Evolutionary conservation across 495 filamentous ascomycete genomes (phyloP).

Genomic region (Corynascus novoguineensis): DNA sequence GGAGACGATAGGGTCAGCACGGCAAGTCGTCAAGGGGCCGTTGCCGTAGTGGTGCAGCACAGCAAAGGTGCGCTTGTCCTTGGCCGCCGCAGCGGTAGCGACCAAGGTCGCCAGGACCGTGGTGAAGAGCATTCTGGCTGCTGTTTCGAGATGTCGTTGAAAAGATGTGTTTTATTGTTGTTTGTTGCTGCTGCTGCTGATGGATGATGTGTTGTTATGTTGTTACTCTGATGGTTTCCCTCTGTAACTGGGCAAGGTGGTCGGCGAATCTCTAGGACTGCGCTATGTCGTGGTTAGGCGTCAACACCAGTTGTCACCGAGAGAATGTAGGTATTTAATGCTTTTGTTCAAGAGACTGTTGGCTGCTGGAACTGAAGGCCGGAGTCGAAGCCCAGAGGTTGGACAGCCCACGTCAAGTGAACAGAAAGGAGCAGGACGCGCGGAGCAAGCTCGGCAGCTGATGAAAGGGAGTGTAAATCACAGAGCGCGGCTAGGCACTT

Average conservation of each 20-base stretch:
- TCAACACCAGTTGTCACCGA: constrained; percentile 14
- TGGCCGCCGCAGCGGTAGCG: constrained; percentile 29
- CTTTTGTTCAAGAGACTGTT: constrained; percentile 4
- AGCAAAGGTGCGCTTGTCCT: constrained; percentile 38
- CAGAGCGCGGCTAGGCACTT: neutral
- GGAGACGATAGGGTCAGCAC: constrained; percentile 59
- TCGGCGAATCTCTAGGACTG: constrained; percentile 25
- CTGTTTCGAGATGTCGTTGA: neutral
- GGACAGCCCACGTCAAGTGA: constrained; percentile 5
- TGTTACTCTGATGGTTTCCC: neutral
- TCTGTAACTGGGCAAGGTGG: neutral
- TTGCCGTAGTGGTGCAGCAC: constrained; percentile 41
- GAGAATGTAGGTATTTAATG: constrained; percentile 1
- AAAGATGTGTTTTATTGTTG: neutral
- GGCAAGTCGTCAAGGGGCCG: constrained; percentile 50
- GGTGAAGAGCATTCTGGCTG: constrained; percentile 19
- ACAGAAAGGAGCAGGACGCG: constrained; percentile 10
- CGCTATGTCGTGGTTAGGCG: constrained; percentile 1
- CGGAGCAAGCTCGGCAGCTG: constrained; percentile 17
- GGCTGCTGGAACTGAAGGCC: neutral
- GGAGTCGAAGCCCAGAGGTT: neutral
- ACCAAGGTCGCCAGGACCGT: constrained; percentile 22
- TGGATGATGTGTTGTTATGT: neutral
- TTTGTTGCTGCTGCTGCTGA: too few relatives aligned
- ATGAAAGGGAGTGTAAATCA: constrained; percentile 7